Percentiles rank a stretch among this genome's conserved stretches.
phyloP scores from a whole-genome alignment of 2,329 filamentous ascomycete genomes.

The Parafenestella ontariensis region DNA sequence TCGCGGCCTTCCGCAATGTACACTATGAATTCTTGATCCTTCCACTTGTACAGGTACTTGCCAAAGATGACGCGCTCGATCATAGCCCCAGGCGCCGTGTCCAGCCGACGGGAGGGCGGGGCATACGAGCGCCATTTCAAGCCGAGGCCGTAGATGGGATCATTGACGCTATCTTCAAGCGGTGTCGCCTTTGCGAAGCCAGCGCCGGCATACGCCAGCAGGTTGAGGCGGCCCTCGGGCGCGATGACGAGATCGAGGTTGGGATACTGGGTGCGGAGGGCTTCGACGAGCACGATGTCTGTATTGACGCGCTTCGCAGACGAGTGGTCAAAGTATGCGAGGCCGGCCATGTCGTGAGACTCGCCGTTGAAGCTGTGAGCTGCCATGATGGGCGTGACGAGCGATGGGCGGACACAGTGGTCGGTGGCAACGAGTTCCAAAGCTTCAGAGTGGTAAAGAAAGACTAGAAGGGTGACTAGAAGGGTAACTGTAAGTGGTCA shows the following conservation, averaged over 20 bases:
- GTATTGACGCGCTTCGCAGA: conserved; percentile 53
- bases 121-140: conserved; percentile 50
- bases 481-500: background rate
- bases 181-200: conserved; percentile 52
- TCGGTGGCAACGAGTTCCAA: background rate
- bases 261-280: conserved; percentile 55
- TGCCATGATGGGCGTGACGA: conserved; percentile 21
- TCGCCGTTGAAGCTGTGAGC: conserved; percentile 29
- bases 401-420: background rate
- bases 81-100: conserved; percentile 45
- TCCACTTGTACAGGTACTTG: conserved; percentile 56
- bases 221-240: conserved; percentile 43
- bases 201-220: conserved; percentile 52
- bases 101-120: conserved; percentile 49
- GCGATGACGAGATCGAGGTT: conserved; percentile 53
- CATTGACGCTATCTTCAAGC: conserved; percentile 50
- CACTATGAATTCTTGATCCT: conserved; percentile 52
- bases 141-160: conserved; percentile 40
- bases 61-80: conserved; percentile 51
- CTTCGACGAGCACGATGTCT: conserved; percentile 52
- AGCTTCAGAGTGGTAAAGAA: background rate
- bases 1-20: conserved; percentile 53
- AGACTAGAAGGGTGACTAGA: too few relatives aligned
- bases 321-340: conserved; percentile 54
- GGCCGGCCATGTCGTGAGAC: conserved; percentile 43